Conservation (phyloP, 2,329 filamentous ascomycete genomes). For the Pyrenochaeta sp. region DNA sequence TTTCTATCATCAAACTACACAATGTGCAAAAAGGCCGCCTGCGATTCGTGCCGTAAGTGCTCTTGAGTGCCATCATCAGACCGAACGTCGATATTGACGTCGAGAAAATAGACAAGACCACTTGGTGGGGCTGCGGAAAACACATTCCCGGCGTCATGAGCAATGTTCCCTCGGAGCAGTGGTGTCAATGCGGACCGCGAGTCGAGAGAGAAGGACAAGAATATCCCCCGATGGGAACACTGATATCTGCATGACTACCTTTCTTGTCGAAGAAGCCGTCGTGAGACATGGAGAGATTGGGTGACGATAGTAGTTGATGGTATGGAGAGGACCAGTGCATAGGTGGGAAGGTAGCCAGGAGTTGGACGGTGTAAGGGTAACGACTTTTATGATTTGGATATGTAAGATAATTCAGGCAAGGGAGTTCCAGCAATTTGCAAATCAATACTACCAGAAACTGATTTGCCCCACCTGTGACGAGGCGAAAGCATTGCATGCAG, state of each 20-base stretch:
- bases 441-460: too few relatives aligned
- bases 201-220: constrained; percentile 66
- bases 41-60: constrained; percentile 67
- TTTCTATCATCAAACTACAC: constrained; percentile 11
- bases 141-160: constrained; percentile 71
- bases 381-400: too few relatives aligned
- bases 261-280: constrained; percentile 5
- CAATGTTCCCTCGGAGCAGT: constrained; percentile 62
- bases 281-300: background rate
- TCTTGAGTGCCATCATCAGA: background rate
- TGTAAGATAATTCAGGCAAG: too few relatives aligned
- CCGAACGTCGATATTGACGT: constrained; percentile 9
- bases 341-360: too few relatives aligned
- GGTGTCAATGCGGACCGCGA: constrained; percentile 72
- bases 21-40: constrained; percentile 73
- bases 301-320: background rate
- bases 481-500: too few relatives aligned
- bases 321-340: too few relatives aligned
- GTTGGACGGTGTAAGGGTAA: too few relatives aligned
- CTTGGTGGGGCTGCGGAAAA: constrained; percentile 71
- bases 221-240: constrained; percentile 69
- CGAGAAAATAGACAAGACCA: constrained; percentile 64
- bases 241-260: constrained; percentile 36
- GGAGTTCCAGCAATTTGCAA: too few relatives aligned
- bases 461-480: too few relatives aligned